phyloP scores from a whole-genome alignment of 2,329 filamentous ascomycete species.

The Monilinia aucupariae region DNA sequence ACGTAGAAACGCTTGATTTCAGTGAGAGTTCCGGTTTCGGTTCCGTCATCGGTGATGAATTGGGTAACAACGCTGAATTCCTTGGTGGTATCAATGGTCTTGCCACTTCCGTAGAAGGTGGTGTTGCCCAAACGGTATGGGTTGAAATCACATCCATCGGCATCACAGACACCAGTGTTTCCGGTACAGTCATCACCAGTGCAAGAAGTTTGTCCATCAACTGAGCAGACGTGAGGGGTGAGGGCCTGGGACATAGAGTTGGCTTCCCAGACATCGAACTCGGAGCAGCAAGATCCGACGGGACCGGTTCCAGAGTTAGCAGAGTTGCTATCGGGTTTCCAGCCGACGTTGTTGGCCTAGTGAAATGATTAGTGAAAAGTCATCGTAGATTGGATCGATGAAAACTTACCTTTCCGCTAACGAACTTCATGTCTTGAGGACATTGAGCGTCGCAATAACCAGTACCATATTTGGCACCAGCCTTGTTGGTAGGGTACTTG shows the following conservation, averaged over 20 bases:
- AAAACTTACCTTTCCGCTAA: constrained; percentile 43
- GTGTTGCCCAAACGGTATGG: constrained; percentile 51
- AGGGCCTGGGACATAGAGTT: constrained; percentile 53
- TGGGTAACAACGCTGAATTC: constrained; percentile 55
- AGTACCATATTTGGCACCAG: constrained; percentile 43
- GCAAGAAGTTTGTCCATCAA: constrained; percentile 34
- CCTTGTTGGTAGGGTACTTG: constrained; percentile 44
- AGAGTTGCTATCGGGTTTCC: constrained; percentile 44
- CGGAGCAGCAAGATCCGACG: constrained; percentile 53
- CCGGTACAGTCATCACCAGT: neutral
- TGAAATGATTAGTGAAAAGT: constrained; percentile 28
- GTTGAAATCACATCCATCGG: constrained; percentile 57
- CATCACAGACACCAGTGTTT: constrained; percentile 42
- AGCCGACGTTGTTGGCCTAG: constrained; percentile 45
- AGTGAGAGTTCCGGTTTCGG: constrained; percentile 44
- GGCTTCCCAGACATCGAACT: constrained; percentile 63
- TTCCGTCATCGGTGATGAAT: constrained; percentile 48
- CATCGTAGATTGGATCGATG: neutral
- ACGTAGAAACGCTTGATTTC: constrained; percentile 52
- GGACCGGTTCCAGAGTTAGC: constrained; percentile 48
- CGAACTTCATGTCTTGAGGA: constrained; percentile 40
- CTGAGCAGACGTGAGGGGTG: constrained; percentile 52
- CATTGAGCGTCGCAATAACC: constrained; percentile 24
- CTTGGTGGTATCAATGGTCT: constrained; percentile 46
- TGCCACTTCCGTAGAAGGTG: constrained; percentile 49